Evolutionary conservation across 352 stramenopile genomes (phyloP), one percentile per base, ranked within the genome.

Genomic region (Phytophthora litchii): DNA sequence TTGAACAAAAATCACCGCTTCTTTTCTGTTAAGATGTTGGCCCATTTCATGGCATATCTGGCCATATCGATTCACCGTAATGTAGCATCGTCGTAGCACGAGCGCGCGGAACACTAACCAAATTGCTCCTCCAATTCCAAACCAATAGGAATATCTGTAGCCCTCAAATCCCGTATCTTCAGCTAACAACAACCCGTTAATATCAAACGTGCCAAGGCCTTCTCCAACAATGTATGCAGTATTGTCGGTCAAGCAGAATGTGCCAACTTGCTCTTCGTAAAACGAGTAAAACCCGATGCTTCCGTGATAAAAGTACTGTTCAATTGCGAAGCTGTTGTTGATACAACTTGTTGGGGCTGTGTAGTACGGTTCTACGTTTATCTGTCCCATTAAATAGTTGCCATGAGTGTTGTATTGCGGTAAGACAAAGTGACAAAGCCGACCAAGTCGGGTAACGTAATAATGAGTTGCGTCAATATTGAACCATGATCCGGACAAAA

Each of bases 401-500:
- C 48, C 56, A 12, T 59, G 48, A 0, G 34, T 31, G 13, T 65
- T 70, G 32, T 59, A 63, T 21, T 70, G 62, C 0, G 62, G 62
- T 8, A 47, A 11, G 0, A 70, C 45, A 23, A 73, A 66, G 4
- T 62, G 46, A 8, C 64, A 73, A 16, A 70, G 12, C 10, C 20
- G 11, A 25, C 11, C n/a, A n/a, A 34, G 12, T 10, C 14, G 12
- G 19, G 23, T 32, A 13, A 14, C 23, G 25, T 62, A 60, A 16
- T 70, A 67, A 43, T 67, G 54, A 9, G 38, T 67, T 1, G 54
- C 29, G 4, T 63, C 37, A 21, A 63, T 38, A 20, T 62, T 66
- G 43, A 47, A 66, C 41, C 61, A 67, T 10, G 43, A 44, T 7
- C 23, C 42, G 2, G 63, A 44, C 25, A 68, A 46, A 29, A 52